phyloP scores from a whole-genome alignment of 768 basidiomycete species.

The Leccinellum rugosiceps region DNA sequence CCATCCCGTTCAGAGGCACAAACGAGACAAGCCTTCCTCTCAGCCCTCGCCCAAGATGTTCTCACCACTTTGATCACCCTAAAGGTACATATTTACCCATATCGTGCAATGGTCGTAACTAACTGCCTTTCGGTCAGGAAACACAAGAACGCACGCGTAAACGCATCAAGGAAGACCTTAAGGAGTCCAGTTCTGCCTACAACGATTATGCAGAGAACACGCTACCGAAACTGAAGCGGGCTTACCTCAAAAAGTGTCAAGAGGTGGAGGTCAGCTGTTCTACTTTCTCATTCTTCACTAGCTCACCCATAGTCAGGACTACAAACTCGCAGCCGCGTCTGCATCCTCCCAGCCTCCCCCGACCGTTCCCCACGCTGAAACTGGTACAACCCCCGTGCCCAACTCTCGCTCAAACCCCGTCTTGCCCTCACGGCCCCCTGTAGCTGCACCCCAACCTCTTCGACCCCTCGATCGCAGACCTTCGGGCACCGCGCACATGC shows the following conservation, averaged over 20 bases:
- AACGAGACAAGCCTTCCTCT: conserved; percentile 73
- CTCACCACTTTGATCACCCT: conserved; percentile 63
- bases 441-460: conserved; percentile 71
- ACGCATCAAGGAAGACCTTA: conserved; percentile 88
- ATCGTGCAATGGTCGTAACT: neutral
- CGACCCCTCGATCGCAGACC: conserved; percentile 73
- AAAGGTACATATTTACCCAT: conserved; percentile 45
- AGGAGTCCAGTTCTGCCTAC: conserved; percentile 72
- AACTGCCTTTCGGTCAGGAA: conserved; percentile 47
- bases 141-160: conserved; percentile 90
- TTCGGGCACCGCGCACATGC: conserved; percentile 51
- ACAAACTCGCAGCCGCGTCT: conserved; percentile 47
- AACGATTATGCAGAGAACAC: conserved; percentile 75
- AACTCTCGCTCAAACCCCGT: conserved; percentile 45
- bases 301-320: conserved; percentile 47
- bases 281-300: conserved; percentile 1
- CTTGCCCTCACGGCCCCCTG: conserved; percentile 47
- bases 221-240: conserved; percentile 77
- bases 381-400: conserved; percentile 26
- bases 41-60: conserved; percentile 69
- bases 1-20: conserved; percentile 61
- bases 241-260: conserved; percentile 80
- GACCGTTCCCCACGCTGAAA: conserved; percentile 35
- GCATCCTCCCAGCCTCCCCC: conserved; percentile 27
- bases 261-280: conserved; percentile 70